Evolutionary conservation across 257 asterid genomes (phyloP), one percentile per base, ranked within the genome.

Genomic region (Jaltomata sinuosa): DNA sequence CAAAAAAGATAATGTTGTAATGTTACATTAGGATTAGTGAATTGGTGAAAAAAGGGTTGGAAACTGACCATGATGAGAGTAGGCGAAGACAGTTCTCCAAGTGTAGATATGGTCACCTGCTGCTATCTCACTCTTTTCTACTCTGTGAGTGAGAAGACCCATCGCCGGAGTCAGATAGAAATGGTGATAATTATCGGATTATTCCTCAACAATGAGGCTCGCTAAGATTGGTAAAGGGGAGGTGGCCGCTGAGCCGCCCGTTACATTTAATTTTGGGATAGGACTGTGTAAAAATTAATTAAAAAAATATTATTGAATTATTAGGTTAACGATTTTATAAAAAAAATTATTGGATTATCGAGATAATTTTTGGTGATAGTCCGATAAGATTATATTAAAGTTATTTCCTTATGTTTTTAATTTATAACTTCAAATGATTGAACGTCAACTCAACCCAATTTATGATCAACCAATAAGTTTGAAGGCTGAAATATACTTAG

Each of bases 31-130:
- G 29, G 29, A 16, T 27, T 21, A 38, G 2, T 10, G 16, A 7
- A 62, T 15, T n/a, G 15, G 27, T 8, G 50, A 19, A 68, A 16
- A n/a, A 45, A 10, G 54, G 4, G 27, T 11, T 36, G 19, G 29
- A 40, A 19, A 50, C 84, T 74, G 19, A 88, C 90, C 90, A 15
- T 88, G 90, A 57, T 88, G 90, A 86, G 89, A 67, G 52, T 88
- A 88, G 7, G 85, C 36, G 54, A 84, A 88, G 32, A 74, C 71
- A 8, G 84, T 34, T 68, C 87, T 84, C 90, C 90, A 88, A n/a
- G 86, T 76, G 62, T 88, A 88, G 74, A 88, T 78, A 50, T 88
- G 90, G 52, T 86, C 90, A 11, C 90, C 89, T 42, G 79, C 80
- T 86, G 38, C 83, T 55, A 84, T 49, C 32, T 86, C 85, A 1